These are phyloP conservation scores for Oryza nivara DNA, from an alignment of 176 grass and related monocot genomes.

Conservation along the genomic window DNA sequence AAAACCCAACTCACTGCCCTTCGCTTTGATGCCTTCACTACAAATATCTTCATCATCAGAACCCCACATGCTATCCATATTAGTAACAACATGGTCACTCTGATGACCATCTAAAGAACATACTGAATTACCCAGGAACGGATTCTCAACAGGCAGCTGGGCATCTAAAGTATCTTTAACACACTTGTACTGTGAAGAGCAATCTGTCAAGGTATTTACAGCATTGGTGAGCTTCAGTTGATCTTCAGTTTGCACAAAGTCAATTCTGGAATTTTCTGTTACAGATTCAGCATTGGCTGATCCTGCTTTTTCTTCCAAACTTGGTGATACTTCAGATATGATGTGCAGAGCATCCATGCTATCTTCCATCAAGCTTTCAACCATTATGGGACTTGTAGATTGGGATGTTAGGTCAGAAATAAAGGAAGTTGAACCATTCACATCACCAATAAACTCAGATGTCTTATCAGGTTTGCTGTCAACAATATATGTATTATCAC, in stretches of 20 bases:
- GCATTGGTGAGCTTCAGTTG: slow-evolving; percentile 13
- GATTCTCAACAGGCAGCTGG: slow-evolving; percentile 35
- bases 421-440: slow-evolving; percentile 7
- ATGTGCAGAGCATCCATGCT: slow-evolving; percentile 5
- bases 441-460: slow-evolving; percentile 20
- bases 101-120: slow-evolving; percentile 29
- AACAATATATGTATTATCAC: slow-evolving; percentile 17
- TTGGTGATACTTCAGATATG: slow-evolving; percentile 38
- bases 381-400: slow-evolving; percentile 30
- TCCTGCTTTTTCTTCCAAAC: slow-evolving; percentile 9
- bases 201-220: slow-evolving; percentile 29
- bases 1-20: slow-evolving; percentile 35
- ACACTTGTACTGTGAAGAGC: slow-evolving; percentile 25
- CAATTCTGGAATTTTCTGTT: slow-evolving; percentile 17
- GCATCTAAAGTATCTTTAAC: slow-evolving; percentile 27
- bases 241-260: not conserved
- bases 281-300: slow-evolving; percentile 19
- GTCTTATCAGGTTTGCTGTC: slow-evolving; percentile 4
- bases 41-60: slow-evolving; percentile 15
- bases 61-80: slow-evolving; percentile 5
- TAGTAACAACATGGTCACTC: slow-evolving; percentile 35
- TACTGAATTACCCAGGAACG: slow-evolving; percentile 15
- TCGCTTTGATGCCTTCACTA: slow-evolving; percentile 18
- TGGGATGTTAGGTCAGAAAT: slow-evolving; percentile 7
- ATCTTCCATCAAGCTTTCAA: slow-evolving; percentile 20